Evolutionary conservation across 2,329 filamentous ascomycete genomes (phyloP).

Genomic region (Dendryphion nanum): DNA sequence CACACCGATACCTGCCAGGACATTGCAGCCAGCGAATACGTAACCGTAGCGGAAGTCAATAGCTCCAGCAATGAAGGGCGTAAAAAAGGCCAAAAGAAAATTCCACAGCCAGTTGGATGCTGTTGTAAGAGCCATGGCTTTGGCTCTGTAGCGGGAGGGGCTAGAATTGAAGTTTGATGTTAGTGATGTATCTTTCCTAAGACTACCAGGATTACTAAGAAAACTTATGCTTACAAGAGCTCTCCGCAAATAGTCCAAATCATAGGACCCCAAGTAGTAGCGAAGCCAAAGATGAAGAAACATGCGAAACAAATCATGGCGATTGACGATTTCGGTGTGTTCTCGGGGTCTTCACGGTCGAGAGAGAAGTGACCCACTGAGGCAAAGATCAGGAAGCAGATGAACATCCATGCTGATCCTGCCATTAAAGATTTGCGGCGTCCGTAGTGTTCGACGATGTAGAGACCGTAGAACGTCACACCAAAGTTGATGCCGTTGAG

Average conservation of each 20-base stretch:
- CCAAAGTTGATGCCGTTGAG: conserved; percentile 48
- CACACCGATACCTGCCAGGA: conserved; percentile 62
- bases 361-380: conserved; percentile 46
- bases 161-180: too few relatives aligned
- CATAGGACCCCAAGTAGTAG: conserved; percentile 67
- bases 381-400: conserved; percentile 58
- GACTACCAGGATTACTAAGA: too few relatives aligned
- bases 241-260: conserved; percentile 68
- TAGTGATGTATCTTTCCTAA: too few relatives aligned
- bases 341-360: conserved; percentile 27
- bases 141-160: conserved; percentile 52
- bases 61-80: conserved; percentile 68
- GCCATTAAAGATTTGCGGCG: conserved; percentile 45
- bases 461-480: conserved; percentile 45
- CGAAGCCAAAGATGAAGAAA: conserved; percentile 64
- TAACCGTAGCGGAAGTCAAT: conserved; percentile 74
- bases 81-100: conserved; percentile 62
- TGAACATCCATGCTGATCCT: conserved; percentile 48
- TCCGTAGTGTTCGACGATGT: conserved; percentile 47
- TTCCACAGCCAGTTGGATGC: conserved; percentile 45
- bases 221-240: too few relatives aligned
- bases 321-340: conserved; percentile 38
- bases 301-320: conserved; percentile 67
- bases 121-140: conserved; percentile 43
- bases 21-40: conserved; percentile 70